These are phyloP conservation scores for Fraxinus excelsior DNA, from an alignment of 257 asterid genomes.

Conservation along the genomic window DNA sequence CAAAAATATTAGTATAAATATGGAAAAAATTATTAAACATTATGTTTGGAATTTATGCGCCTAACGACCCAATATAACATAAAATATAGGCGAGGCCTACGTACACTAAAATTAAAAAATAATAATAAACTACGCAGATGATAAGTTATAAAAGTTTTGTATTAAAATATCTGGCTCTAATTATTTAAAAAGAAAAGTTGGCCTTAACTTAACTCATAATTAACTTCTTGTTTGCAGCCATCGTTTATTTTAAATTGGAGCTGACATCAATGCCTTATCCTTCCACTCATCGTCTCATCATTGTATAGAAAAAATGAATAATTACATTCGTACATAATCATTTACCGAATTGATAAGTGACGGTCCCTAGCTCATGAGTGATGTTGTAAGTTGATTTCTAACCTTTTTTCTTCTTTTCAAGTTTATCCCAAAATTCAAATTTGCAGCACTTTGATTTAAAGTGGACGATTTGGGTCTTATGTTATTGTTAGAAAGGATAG, in stretches of 20 bases:
- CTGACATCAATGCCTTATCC: neutral
- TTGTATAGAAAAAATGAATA: neutral
- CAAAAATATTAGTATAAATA: too few species aligned
- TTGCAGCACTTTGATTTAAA: neutral
- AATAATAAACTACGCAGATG: neutral
- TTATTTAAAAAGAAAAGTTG: neutral
- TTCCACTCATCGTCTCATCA: neutral
- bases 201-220: neutral
- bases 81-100: too few species aligned
- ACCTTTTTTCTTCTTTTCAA: neutral
- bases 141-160: neutral
- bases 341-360: too few species aligned
- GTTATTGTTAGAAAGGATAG: neutral
- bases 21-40: too few species aligned
- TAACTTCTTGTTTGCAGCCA: neutral
- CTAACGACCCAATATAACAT: too few species aligned
- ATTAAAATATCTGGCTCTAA: neutral
- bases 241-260: neutral
- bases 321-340: too few species aligned
- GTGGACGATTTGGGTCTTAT: neutral
- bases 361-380: neutral
- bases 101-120: too few species aligned
- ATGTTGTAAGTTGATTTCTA: neutral
- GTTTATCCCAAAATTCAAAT: neutral
- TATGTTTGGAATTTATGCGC: too few species aligned